Conservation (phyloP, 495 filamentous ascomycete species). For the Bacidia gigantensis region DNA sequence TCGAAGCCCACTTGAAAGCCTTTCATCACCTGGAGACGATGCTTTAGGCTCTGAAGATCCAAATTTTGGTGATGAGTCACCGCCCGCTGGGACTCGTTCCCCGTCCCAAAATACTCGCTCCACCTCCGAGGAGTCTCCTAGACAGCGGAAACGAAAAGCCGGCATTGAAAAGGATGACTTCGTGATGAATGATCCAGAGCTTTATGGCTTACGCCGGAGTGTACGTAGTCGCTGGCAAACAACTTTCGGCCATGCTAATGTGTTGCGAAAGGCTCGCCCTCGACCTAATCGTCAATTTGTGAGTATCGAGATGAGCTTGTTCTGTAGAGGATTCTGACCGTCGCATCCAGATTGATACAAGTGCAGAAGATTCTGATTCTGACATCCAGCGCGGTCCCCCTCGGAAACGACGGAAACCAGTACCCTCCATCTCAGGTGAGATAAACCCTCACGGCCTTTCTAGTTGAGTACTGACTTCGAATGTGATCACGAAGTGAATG, state of each 20-base stretch:
- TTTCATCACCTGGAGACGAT: conserved; percentile 44
- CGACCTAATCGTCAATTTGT: conserved; percentile 37
- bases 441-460: background rate
- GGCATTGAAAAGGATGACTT: conserved; percentile 59
- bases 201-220: conserved; percentile 87
- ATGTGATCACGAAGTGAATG: background rate
- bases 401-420: conserved; percentile 31
- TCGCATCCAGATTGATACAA: conserved; percentile 60
- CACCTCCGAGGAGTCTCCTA: conserved; percentile 49
- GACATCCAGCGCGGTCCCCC: conserved; percentile 32
- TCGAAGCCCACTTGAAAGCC: conserved; percentile 29
- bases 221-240: conserved; percentile 35
- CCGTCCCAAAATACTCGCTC: conserved; percentile 42
- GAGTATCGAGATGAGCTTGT: conserved; percentile 11
- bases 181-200: conserved; percentile 83
- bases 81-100: conserved; percentile 37
- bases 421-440: conserved; percentile 23
- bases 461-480: background rate
- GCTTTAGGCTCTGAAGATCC: conserved; percentile 67
- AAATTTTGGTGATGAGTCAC: conserved; percentile 60
- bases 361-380: conserved; percentile 56
- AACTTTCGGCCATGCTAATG: conserved; percentile 20
- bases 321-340: conserved; percentile 20
- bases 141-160: conserved; percentile 64
- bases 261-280: conserved; percentile 34